Base-by-base conservation (phyloP, 2,329 filamentous ascomycete genomes). In the Xylaria sp. region DNA sequence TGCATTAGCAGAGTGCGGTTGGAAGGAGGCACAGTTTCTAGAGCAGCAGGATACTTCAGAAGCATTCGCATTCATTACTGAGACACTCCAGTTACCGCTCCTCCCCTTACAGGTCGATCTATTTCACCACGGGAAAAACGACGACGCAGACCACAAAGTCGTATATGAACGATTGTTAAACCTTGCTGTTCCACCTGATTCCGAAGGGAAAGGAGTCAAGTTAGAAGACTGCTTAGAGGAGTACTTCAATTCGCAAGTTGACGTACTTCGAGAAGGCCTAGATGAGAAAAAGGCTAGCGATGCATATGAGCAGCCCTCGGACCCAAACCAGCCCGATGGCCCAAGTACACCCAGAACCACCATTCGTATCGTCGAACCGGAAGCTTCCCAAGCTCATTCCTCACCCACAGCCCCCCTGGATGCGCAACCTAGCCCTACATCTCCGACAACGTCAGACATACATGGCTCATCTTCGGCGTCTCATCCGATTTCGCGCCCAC, bases 31-130 rank as follows among this genome's bases (percentile, higher is more conserved):
- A 56, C 87, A 88, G 25, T 82, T 88, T 66, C 78, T 93, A n/a
- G 88, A 90, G 74, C 96, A 98, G 78, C 96, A 99, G 81, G 96
- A 99, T 80, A 93, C 94, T 0, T 98, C 96, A 0, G 96, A 99
- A 80, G 94, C 94, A 0, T 98, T 98, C 78, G 93, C 91, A 0
- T 98, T 98, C 79, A 94, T 99, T 72, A 97, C 95, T 0, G 94
- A 94, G 73, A 94, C 91, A 25, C 86, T 99, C 23, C 91, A 97
- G 75, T 82, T 98, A 18, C 96, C 96, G 7, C 85, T 98, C 1
- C 86, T 98, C 31, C 94, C 94, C 0, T 82, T 98, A 46, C 97
- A 97, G 78, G 95, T 98, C 84, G 94, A 98, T 78, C 90, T 98
- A 15, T 98, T 95, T 74, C 96, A 98, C 77, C 92, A 94, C 28